Conservation (phyloP, 192 early-diverging fungal genomes). For the Mortierella alpina region DNA sequence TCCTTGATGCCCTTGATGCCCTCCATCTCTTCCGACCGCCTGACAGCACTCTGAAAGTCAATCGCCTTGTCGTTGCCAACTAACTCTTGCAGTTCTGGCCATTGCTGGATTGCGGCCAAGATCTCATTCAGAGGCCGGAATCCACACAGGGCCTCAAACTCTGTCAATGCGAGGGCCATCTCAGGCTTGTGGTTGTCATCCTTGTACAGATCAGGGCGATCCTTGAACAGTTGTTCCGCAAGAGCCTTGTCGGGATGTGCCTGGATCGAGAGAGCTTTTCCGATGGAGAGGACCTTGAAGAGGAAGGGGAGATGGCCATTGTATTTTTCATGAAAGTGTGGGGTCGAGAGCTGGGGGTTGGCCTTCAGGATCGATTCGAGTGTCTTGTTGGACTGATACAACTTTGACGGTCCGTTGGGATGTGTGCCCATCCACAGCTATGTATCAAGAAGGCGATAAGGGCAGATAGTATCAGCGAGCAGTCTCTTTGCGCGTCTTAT, state of each 20-base stretch:
- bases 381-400: slow-evolving; percentile 55
- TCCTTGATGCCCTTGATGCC: slow-evolving; percentile 49
- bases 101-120: slow-evolving; percentile 64
- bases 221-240: slow-evolving; percentile 76
- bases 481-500: background rate
- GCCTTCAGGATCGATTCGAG: slow-evolving; percentile 72
- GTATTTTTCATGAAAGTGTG: slow-evolving; percentile 69
- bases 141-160: slow-evolving; percentile 94
- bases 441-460: background rate
- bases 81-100: slow-evolving; percentile 83
- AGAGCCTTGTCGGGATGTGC: slow-evolving; percentile 96
- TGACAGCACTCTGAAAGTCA: slow-evolving; percentile 60
- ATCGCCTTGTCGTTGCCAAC: slow-evolving; percentile 65
- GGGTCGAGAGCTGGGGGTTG: slow-evolving; percentile 64
- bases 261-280: slow-evolving; percentile 95
- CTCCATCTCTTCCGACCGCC: slow-evolving; percentile 33
- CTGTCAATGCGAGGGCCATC: slow-evolving; percentile 96
- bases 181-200: slow-evolving; percentile 96
- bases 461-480: background rate
- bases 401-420: slow-evolving; percentile 84
- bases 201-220: slow-evolving; percentile 90
- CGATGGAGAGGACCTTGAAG: slow-evolving; percentile 93
- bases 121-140: slow-evolving; percentile 91
- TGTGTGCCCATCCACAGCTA: slow-evolving; percentile 99
- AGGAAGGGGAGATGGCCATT: slow-evolving; percentile 92